Base-by-base conservation (phyloP, 352 stramenopile species). In the Globisporangium solare region DNA sequence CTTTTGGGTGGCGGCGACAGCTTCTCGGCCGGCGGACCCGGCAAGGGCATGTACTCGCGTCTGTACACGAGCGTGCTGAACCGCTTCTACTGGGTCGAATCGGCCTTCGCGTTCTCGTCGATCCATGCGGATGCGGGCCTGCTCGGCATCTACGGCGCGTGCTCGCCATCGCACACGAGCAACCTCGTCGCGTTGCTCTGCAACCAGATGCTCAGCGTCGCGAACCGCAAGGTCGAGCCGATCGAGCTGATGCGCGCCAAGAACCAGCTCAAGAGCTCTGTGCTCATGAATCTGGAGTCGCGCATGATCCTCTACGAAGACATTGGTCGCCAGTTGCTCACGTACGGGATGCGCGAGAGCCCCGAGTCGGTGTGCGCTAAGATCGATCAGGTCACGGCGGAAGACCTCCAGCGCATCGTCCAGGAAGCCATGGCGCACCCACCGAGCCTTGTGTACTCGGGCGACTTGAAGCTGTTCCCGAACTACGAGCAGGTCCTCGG, bases 21-120 rank as follows among this genome's bases (percentile, higher is more conserved):
- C 54, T 99, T 99, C 73, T 99, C 96, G 41, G 96, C 97, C 21
- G 97, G 97, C 56, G 97, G 97, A 0, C 97, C 97, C 17, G 97
- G 97, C 43, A 99, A 99, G 71, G 97, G 97, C 54, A 99, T 99
- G 97, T 99, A 99, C 76, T 98, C 95, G 50, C 89, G 97, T 1
- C 82, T 99, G 50, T 99, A 99, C 77, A 94, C 94, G 51, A 89
- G 77, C 64, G 95, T 99, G 46, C 74, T 99, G 20, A 99, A 99
- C 73, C 84, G 86, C 27, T 98, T 98, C 69, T 93, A 94, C 68
- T 99, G 96, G 96, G 96, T 98, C 51, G 97, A 99, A 69, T 95
- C 88, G n/a, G 92, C 93, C 10, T 97, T 99, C 68, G 93, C 95
- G 11, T 99, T 99, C 70, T 97, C 94, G 48, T 94, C 85, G 20